Conservation (phyloP, 2,329 filamentous ascomycete species). For the Fusarium xyrophilum region DNA sequence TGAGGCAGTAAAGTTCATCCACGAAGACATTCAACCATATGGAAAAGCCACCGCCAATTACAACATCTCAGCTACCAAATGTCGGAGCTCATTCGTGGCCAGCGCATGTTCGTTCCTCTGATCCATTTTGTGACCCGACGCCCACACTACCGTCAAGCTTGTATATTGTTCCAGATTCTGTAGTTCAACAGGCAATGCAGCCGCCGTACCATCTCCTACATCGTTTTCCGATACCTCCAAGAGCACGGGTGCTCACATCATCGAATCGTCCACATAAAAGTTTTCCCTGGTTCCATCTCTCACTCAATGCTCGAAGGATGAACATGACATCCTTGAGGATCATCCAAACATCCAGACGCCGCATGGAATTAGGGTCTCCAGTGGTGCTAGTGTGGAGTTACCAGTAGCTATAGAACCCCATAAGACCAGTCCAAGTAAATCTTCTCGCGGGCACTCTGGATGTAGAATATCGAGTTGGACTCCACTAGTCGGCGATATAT, state of each 20-base stretch:
- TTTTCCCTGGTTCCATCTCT: conserved; percentile 7
- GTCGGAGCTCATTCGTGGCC: not conserved
- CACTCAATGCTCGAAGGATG: not conserved
- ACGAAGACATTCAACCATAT: too few relatives aligned
- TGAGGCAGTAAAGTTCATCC: too few relatives aligned
- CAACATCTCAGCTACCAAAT: not conserved
- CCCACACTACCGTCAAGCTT: not conserved
- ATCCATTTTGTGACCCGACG: not conserved
- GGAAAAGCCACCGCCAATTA: not conserved
- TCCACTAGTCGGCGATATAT: not conserved
- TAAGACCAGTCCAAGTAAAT: conserved; percentile 1
- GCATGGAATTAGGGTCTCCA: accelerated
- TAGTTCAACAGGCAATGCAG: not conserved
- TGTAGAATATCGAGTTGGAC: conserved; percentile 11
- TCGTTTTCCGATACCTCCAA: not conserved
- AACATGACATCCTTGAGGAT: conserved; percentile 5
- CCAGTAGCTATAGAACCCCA: conserved; percentile 2
- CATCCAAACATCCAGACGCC: not conserved
- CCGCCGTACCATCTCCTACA: accelerated
- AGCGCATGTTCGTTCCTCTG: too few relatives aligned
- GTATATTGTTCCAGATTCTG: not conserved
- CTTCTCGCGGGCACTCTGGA: conserved; percentile 8
- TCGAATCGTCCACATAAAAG: not conserved
- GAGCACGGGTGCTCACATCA: not conserved
- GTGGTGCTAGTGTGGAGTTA: accelerated